Evolutionary conservation across 1,284 basidiomycete genomes (phyloP), one percentile per base, ranked within the genome.

Genomic region (Sanghuangporus weigelae): DNA sequence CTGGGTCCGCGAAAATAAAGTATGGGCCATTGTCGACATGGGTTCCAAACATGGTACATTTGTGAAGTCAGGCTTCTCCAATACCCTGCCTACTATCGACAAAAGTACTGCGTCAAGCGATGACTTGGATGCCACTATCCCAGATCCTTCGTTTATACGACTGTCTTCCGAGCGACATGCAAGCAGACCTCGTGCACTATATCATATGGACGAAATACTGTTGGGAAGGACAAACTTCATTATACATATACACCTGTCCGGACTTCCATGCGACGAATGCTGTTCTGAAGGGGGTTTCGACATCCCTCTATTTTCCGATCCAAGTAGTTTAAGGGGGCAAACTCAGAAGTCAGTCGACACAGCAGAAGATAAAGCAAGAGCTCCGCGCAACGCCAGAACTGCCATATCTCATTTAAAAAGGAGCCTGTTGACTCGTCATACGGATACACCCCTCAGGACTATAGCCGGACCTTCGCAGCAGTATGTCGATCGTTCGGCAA

Each of bases 1-100:
- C 69, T 90, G 86, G 86, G 88, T 92, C 69, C 74, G 76, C 36
- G 73, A 73, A 19, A 77, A 80, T 62, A 70, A 72, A 12, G 80
- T 84, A 65, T 92, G 89, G 89, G 79, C 81, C 7, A 75, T 89
- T 44, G 90, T 92, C 11, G 90, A 92, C 70, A 89, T 90, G 87
- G 90, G 90, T 23, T 90, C 88, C 48, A 87, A 85, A 72, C 90
- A 92, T 69, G 90, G 90, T 8, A 91, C 90, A 1, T 90, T 86
- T 71, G 65, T 89, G 23, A 75, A 74, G 60, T 36, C 48, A 8
- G 11, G 44, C 7, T 8, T 48, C 21, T 35, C 10, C 26, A 26
- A n/a, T 7, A 3, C 53, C 14, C 16, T 14, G 5, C 31, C 31
- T 23, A 36, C 26, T 38, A 35, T 50, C n/a, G 19, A 12, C 21